A percentile compares a stretch with the other conserved stretches of the same genome.
These are phyloP conservation scores for Triglochin maritima DNA, from an alignment of 106 monocot genomes.

Conservation along the genomic window DNA sequence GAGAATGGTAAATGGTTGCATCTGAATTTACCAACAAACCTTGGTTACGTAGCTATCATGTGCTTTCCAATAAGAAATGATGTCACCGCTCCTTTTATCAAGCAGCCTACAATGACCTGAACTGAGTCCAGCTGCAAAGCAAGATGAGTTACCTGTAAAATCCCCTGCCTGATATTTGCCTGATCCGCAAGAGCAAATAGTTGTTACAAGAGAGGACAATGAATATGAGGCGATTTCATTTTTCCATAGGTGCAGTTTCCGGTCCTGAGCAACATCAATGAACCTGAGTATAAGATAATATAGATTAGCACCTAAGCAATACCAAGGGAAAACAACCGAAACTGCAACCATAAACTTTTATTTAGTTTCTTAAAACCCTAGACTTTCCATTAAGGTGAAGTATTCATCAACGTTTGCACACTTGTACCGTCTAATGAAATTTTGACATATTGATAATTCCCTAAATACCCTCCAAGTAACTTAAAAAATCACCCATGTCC, in stretches of 20 bases:
- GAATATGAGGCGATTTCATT: conserved; percentile 55
- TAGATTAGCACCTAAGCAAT: background rate
- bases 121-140: conserved; percentile 64
- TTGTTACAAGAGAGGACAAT: conserved; percentile 68
- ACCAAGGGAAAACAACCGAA: background rate
- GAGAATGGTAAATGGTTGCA: background rate
- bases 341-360: no score
- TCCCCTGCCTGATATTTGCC: conserved; percentile 26
- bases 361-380: no score
- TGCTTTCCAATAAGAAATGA: conserved; percentile 73
- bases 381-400: no score
- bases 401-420: no score
- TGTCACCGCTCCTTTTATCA: conserved; percentile 69
- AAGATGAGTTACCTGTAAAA: conserved; percentile 27
- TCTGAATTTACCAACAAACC: conserved; percentile 19
- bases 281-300: conserved; percentile 35
- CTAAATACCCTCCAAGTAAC: no score
- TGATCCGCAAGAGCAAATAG: conserved; percentile 80
- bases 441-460: no score
- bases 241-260: conserved; percentile 84
- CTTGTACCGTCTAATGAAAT: no score
- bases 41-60: conserved; percentile 94
- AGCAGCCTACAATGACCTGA: conserved; percentile 88
- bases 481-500: no score
- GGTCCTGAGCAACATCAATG: conserved; percentile 66